Evolutionary conservation across 305 asterid species (phyloP).

Genomic region (Fraxinus angustifolia): DNA sequence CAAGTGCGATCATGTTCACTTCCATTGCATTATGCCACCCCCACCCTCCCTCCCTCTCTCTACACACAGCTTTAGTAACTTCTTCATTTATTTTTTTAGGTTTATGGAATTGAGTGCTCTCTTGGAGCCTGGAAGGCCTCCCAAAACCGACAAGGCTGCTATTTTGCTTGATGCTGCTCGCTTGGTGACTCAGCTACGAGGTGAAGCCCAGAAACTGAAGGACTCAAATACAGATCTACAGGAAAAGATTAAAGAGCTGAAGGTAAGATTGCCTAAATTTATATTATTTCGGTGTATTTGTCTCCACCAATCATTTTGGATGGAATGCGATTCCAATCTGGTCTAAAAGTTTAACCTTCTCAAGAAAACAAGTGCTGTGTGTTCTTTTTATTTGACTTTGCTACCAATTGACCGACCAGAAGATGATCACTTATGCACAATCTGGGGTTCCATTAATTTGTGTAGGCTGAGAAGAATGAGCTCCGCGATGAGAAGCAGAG

Average conservation of each 20-base stretch:
- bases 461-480: conserved; percentile 83
- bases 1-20: conserved; percentile 49
- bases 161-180: conserved; percentile 85
- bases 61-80: conserved; percentile 14
- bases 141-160: conserved; percentile 86
- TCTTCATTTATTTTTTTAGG: conserved; percentile 32
- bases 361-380: not conserved
- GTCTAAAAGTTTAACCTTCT: not conserved
- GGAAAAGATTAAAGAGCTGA: conserved; percentile 85
- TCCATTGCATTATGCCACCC: not conserved
- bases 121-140: conserved; percentile 94
- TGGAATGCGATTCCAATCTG: not conserved
- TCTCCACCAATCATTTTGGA: not conserved
- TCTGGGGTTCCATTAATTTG: not conserved
- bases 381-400: not conserved
- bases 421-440: not conserved
- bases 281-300: not conserved
- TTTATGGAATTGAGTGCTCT: conserved; percentile 81
- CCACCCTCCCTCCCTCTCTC: not conserved
- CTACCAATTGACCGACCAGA: not conserved
- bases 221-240: conserved; percentile 72
- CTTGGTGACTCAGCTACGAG: conserved; percentile 74
- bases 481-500: conserved; percentile 96
- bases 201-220: conserved; percentile 79
- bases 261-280: conserved; percentile 43